Evolutionary conservation across 495 filamentous ascomycete species (phyloP), one percentile per base, ranked within the genome.

Genomic region (Xylaria palmicola): DNA sequence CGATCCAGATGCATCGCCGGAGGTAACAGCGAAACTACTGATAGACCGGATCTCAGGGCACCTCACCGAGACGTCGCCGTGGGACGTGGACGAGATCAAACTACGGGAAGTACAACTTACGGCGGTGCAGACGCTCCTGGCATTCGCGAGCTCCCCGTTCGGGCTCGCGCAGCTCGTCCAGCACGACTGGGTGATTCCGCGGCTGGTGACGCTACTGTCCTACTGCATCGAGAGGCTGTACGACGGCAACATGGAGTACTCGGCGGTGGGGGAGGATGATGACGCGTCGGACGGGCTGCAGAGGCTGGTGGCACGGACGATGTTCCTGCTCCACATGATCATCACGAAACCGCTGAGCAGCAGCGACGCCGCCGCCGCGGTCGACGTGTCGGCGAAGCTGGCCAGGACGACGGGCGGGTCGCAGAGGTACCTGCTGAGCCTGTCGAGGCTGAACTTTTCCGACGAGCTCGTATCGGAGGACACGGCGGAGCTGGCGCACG

Each of bases 401-500:
- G 60, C 64, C 1, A 72, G 70, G 3, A 70, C 68, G 0, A 64
- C 68, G 2, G 75, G 73, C 12, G 71, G 64, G 2, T 69, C 72
- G 12, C 78, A 81, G 48, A 74, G 75, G 22, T 79, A 81, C 32
- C 59, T 78, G 2, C 59, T 81, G 8, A 74, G 72, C 20, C 53
- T 82, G 39, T 76, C 74, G 10, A 70, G 79, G 64, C 67, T 82
- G 17, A 77, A 68, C n/a, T 81, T 79, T 55, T 72, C 74, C 4
- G 79, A 81, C 22, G 77, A 79, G 40, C 55, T 78, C 30, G 71
- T 80, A 1, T 68, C 79, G 29, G 79, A 82, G 57, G 71, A 77
- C 19, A 80, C 77, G n/a, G 72, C 71, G 13, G 79, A 82, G 54
- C 60, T 75, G 47, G 79, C 79, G 19, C 75, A 80, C 37, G 76